These are phyloP conservation scores for Gamarada debralockiae DNA, from an alignment of 495 filamentous ascomycete genomes.

Conservation along the genomic window DNA sequence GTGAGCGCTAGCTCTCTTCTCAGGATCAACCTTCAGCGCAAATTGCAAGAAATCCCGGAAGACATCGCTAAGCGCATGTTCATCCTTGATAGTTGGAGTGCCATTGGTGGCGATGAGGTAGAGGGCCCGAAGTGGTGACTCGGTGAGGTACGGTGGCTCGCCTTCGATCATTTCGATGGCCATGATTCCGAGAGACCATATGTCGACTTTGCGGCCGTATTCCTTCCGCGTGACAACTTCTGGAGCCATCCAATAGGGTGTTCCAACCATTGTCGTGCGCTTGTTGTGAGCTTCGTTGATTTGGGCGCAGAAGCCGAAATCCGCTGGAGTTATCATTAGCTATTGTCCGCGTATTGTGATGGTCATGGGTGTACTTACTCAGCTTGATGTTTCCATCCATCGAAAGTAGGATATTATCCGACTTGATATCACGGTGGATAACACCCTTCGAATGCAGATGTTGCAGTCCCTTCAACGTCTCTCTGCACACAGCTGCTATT, in stretches of 20 bases:
- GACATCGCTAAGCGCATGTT: constrained; percentile 70
- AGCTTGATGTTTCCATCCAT: constrained; percentile 96
- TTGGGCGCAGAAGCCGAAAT: constrained; percentile 98
- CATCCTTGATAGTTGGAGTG: constrained; percentile 92
- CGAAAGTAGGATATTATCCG: constrained; percentile 94
- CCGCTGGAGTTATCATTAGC: constrained; percentile 53
- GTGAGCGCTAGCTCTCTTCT: constrained; percentile 91
- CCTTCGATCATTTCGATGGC: constrained; percentile 99
- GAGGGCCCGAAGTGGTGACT: constrained; percentile 87
- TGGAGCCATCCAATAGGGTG: constrained; percentile 99
- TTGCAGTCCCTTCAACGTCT: constrained; percentile 89
- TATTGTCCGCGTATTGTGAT: constrained; percentile 1
- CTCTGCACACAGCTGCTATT: constrained; percentile 91
- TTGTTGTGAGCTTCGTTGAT: constrained; percentile 97
- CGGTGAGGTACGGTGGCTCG: constrained; percentile 93
- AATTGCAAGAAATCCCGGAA: constrained; percentile 89
- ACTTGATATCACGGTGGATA: constrained; percentile 98
- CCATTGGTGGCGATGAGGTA: constrained; percentile 98
- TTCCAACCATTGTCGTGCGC: constrained; percentile 98
- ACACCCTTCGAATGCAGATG: constrained; percentile 97
- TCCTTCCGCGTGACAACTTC: constrained; percentile 97
- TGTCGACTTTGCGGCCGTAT: constrained; percentile 97
- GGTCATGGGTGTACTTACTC: constrained; percentile 57
- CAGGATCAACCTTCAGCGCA: constrained; percentile 91
- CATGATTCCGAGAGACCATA: constrained; percentile 99